Percentiles rank a stretch among this genome's conserved stretches.
Conservation (phyloP, 2,329 filamentous ascomycete species). For the Pestalotiopsis sp. region DNA sequence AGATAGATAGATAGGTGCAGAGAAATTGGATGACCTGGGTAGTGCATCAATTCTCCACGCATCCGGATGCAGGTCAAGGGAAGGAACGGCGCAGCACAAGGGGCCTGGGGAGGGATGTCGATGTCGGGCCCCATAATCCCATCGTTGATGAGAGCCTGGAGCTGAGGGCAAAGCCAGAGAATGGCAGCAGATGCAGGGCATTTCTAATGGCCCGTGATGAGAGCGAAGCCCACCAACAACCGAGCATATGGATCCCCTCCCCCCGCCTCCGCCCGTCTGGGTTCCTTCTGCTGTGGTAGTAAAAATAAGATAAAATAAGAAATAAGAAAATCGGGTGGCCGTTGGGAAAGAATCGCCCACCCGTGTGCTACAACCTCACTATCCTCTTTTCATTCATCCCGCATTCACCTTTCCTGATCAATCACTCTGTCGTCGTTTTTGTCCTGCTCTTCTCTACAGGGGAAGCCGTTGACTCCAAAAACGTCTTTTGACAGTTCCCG, state of each 20-base stretch:
- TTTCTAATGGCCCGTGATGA: not conserved
- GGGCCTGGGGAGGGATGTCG: not conserved
- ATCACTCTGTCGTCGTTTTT: conserved; percentile 40
- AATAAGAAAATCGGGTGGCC: conserved; percentile 28
- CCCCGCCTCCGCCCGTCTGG: conserved; percentile 29
- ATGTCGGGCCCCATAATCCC: not conserved
- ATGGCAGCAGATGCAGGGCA: not conserved
- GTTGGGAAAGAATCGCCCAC: conserved; percentile 34
- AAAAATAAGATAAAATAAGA: conserved; percentile 23
- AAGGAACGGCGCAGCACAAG: not conserved
- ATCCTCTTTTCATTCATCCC: conserved; percentile 52
- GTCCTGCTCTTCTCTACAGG: conserved; percentile 36
- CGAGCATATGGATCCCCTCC: conserved; percentile 9
- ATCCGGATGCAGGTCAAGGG: not conserved
- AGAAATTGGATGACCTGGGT: not conserved
- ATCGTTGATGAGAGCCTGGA: not conserved
- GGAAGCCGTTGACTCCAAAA: conserved; percentile 35
- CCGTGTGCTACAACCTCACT: conserved; percentile 49
- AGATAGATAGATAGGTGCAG: not conserved
- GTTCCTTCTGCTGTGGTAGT: not conserved
- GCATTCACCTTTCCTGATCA: conserved; percentile 49
- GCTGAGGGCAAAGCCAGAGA: not conserved
- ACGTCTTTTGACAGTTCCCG: conserved; percentile 14
- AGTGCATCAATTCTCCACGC: not conserved
- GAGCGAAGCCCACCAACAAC: not conserved